Evolutionary conservation across 345 rosid species (phyloP), one percentile per base, ranked within the genome.

Genomic region (Turnera subulata): DNA sequence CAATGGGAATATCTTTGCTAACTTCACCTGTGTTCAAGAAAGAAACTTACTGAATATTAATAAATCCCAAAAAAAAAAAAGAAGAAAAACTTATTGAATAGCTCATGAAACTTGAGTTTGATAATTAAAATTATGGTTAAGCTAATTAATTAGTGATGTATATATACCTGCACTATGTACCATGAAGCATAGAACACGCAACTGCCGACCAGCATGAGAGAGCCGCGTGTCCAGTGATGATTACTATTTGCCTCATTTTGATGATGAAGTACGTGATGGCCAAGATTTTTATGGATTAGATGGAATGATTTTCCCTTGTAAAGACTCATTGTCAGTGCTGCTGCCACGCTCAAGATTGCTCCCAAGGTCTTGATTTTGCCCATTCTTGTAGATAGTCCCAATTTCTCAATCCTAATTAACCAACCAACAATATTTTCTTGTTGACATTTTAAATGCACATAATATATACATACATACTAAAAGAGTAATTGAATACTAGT

Each of bases 141-240:
- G n/a, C n/a, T n/a, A n/a, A 13, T 6, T 8, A 19, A 12, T 3
- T 40, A 23, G 6, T 13, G 1, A 18, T 8, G 7, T 22, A 16
- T 44, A 23, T 21, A 2, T 46, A 81, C 85, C 82, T 77, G 83
- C 23, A 76, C 12, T 26, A 66, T 69, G 29, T 61, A 76, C 86
- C 86, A 82, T 16, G 35, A 4, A 11, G 79, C 70, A 44, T 66
- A 78, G 26, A 49, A 73, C 7, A 78, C 19, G 64, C 69, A 69
- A 39, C 81, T 63, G 0, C 63, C 79, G 0, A 55, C 1, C 11
- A 82, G 64, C 70, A 74, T 20, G 33, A 76, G 38, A 3, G 80
- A 56, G 20, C 86, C 86, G 2, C 75, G 58, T 17, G 69, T 23
- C 70, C 64, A 66, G 19, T 74, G 61, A 26, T 26, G 14, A 0